Evolutionary conservation across 2,329 filamentous ascomycete genomes (phyloP).

Genomic region (Colletotrichum euphorbiae): DNA sequence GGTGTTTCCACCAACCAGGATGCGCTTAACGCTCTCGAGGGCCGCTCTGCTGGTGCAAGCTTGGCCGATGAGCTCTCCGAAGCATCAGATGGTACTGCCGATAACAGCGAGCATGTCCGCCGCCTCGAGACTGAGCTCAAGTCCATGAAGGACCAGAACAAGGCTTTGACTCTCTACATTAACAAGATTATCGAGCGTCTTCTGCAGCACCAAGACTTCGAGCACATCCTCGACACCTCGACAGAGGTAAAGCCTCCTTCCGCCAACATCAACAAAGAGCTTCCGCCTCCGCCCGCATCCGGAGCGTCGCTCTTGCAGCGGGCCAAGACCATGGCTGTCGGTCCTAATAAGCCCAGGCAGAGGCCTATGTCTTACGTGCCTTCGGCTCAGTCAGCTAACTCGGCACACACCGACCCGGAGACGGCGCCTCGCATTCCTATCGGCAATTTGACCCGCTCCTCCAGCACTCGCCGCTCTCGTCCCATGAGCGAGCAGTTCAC

Average conservation of each 20-base stretch:
- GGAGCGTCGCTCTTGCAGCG: conserved; percentile 67
- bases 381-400: conserved; percentile 46
- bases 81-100: conserved; percentile 62
- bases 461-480: conserved; percentile 65
- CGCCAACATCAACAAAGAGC: conserved; percentile 81
- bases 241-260: conserved; percentile 54
- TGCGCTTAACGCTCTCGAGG: conserved; percentile 73
- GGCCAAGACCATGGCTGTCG: conserved; percentile 69
- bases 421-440: conserved; percentile 84
- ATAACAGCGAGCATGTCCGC: conserved; percentile 71
- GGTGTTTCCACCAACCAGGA: conserved; percentile 70
- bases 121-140: conserved; percentile 83
- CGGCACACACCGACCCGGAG: conserved; percentile 72
- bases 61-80: conserved; percentile 91
- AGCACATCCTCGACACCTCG: conserved; percentile 87
- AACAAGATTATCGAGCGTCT: conserved; percentile 98
- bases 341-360: conserved; percentile 58
- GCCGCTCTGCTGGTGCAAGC: conserved; percentile 62
- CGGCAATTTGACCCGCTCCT: conserved; percentile 64
- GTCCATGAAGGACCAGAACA: conserved; percentile 90
- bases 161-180: conserved; percentile 96
- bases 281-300: conserved; percentile 76
- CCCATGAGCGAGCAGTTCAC: conserved; percentile 75
- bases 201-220: conserved; percentile 93
- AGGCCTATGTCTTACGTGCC: conserved; percentile 71